phyloP scores from a whole-genome alignment of 2,329 filamentous ascomycete genomes.

The Pseudogymnoascus sp. region DNA sequence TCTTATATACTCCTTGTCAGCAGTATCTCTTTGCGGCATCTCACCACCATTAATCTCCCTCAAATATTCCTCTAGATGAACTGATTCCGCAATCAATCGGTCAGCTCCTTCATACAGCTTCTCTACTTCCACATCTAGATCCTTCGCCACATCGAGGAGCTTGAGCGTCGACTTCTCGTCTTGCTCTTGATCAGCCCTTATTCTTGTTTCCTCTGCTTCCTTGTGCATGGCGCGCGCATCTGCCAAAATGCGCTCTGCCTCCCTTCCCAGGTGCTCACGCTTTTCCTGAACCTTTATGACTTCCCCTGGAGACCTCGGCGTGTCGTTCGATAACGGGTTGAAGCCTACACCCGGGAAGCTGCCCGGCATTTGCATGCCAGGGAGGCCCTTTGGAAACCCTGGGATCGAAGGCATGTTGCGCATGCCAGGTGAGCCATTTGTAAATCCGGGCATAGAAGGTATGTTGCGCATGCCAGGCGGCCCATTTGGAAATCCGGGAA shows the following conservation, averaged over 20 bases:
- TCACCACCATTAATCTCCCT: not conserved
- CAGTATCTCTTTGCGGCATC: not conserved
- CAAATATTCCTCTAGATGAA: not conserved
- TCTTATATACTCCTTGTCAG: not conserved
- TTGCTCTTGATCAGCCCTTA: not conserved
- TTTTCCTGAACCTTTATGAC: not conserved
- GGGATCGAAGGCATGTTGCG: not conserved
- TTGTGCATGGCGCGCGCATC: not conserved
- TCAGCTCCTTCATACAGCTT: not conserved
- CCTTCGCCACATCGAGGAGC: constrained; percentile 3
- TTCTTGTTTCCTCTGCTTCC: constrained; percentile 1
- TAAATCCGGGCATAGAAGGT: not conserved
- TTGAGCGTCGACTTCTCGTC: not conserved
- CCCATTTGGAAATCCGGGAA: not conserved
- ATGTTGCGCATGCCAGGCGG: not conserved
- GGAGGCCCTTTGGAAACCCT: not conserved
- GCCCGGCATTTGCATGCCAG: not conserved
- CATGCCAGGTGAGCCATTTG: not conserved
- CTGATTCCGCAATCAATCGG: not conserved
- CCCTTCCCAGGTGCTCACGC: not conserved
- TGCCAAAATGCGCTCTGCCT: not conserved
- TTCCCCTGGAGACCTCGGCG: not conserved
- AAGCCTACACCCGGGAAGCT: not conserved
- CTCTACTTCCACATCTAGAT: not conserved
- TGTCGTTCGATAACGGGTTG: not conserved